These are phyloP conservation scores for Fusarium euwallaceae DNA, from an alignment of 2,329 filamentous ascomycete species.

Conservation along the genomic window DNA sequence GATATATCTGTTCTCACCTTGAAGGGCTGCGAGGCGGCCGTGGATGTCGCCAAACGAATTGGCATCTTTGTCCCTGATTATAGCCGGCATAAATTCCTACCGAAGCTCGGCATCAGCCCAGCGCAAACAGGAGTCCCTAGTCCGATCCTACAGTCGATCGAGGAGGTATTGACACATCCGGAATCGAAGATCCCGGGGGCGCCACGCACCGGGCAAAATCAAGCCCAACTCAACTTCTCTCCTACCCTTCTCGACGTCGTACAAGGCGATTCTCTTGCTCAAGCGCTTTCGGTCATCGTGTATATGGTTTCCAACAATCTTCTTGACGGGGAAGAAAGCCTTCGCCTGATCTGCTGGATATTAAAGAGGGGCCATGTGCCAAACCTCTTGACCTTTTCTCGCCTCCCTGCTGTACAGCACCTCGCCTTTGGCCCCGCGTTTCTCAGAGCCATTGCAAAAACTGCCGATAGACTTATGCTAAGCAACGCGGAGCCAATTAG, in stretches of 20 bases:
- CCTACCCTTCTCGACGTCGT: background rate
- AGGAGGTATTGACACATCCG: background rate
- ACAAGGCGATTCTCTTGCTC: background rate
- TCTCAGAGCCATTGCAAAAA: background rate
- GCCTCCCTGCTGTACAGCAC: background rate
- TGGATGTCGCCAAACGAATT: background rate
- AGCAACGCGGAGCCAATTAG: background rate
- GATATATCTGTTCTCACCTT: background rate
- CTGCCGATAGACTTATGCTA: accelerated
- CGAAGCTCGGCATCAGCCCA: background rate
- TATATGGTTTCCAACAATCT: background rate
- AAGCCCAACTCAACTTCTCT: background rate
- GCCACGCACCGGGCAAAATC: background rate
- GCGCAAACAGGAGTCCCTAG: background rate
- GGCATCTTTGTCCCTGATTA: background rate
- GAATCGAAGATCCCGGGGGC: background rate
- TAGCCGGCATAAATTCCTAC: background rate
- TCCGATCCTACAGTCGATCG: background rate
- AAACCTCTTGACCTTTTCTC: background rate
- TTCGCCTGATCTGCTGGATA: background rate
- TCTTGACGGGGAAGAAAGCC: background rate
- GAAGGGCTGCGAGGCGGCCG: background rate
- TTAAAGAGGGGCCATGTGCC: background rate
- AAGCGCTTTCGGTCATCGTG: background rate
- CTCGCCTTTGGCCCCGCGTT: background rate